Conservation (phyloP, 495 filamentous ascomycete genomes). For the Hypoxylon perforatum region DNA sequence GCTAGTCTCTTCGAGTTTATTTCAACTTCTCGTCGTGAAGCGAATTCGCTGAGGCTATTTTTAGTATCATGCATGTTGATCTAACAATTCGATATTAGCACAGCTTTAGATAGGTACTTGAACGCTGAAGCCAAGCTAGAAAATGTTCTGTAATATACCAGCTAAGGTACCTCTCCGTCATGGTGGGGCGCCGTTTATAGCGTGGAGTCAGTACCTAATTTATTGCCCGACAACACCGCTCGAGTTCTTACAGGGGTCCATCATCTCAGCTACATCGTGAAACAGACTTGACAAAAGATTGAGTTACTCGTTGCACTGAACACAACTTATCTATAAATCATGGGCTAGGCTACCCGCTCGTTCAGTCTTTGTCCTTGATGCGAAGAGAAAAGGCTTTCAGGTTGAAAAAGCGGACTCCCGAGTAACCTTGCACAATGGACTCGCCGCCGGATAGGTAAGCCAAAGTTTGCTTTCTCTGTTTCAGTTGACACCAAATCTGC, state of each 20-base stretch:
- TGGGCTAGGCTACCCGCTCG: conserved; percentile 15
- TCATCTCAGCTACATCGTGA: background rate
- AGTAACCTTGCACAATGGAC: conserved; percentile 44
- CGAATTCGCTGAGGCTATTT: no score
- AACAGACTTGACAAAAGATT: conserved; percentile 4
- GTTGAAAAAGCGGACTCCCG: conserved; percentile 5
- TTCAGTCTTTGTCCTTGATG: conserved; percentile 37
- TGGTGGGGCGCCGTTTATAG: no score
- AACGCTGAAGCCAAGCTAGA: no score
- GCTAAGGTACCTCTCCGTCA: no score
- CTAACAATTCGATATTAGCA: no score
- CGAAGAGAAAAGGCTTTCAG: conserved; percentile 11
- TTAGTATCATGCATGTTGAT: no score
- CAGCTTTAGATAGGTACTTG: no score
- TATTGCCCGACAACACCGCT: no score
- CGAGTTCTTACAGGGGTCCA: background rate
- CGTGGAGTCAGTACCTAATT: no score
- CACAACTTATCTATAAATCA: conserved; percentile 9
- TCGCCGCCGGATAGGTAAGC: conserved; percentile 45
- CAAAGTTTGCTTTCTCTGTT: conserved; percentile 22
- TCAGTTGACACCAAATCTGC: background rate
- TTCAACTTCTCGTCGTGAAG: no score
- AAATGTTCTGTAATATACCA: no score
- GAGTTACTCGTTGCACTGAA: background rate
- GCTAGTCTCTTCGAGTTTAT: no score